Evolutionary conservation across 768 basidiomycete genomes (phyloP), one percentile per base, ranked within the genome.

Genomic region (Trametes coccinea): DNA sequence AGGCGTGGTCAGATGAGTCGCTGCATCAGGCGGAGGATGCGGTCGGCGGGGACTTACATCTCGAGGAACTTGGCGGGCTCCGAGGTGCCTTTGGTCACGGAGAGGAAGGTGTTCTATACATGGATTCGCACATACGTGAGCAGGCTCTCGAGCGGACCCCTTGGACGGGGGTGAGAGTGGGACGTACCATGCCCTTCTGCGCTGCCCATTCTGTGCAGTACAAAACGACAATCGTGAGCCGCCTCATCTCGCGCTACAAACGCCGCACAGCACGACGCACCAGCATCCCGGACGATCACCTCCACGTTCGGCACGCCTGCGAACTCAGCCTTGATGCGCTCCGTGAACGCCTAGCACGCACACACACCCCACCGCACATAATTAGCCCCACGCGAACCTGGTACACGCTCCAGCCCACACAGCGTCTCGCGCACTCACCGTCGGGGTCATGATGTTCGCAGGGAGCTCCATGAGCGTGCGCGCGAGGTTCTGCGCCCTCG

Each of bases 51-150:
- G 27, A 17, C 78, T 37, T 68, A 90, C 90, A 95, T 87, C 75
- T 95, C 93, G 56, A 95, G 76, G 75, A 95, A 84, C 73, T 92
- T 92, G 43, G 92, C 87, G 4, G 93, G 93, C 71, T 95, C 89
- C 6, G 84, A 79, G 9, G 89, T 88, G 8, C 93, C 93, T 57
- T 86, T 84, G 13, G 91, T 87, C 14, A 95, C 93, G 0, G 92
- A 93, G 31, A 95, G 84, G 83, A 95, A 93, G 6, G 89, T 86
- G 64, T 90, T 63, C 4, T 17, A 44, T 22, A 22, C 22, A 22
- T 22, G 22, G 22, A 22, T 22, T 22, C 11, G 39, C 27, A 59
- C 10, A n/a, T 56, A 30, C 11, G 31, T 44, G 67, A 27, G 49
- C 17, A 8, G 49, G 9, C 14, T 33, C 11, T 34, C 4, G n/a